Evolutionary conservation across 1,284 basidiomycete species (phyloP), one percentile per base, ranked within the genome.

Genomic region (Albatrellus sp.): DNA sequence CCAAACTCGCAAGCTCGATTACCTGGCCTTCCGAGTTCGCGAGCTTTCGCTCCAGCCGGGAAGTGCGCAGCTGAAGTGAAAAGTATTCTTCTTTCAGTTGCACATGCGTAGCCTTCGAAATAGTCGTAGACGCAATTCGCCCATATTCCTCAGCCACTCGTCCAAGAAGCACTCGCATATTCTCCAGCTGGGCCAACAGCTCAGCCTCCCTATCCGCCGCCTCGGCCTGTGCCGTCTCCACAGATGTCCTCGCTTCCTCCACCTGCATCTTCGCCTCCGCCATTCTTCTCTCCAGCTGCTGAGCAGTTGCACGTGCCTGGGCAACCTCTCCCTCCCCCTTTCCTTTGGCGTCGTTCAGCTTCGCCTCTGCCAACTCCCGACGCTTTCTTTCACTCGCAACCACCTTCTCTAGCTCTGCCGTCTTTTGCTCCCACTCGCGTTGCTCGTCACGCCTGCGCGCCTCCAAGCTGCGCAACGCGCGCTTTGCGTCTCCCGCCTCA

Each of bases 1-100:
- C 67, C 29, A 86, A 66, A 46, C 72, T 60, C 1, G 74, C 76
- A 10, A 87, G 63, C 50, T 84, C 80, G 11, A 65, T 57, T 11
- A 82, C 78, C 55, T 86, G 80, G 12, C 61, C 72, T 46, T 84
- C 78, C 8, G 79, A 66, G 53, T 81, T 81, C 30, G 72, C 75
- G 5, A 82, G 62, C 55, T 79, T 82, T 48, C 82, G 72, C 54
- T 81, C 73, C 13, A 84, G 61, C 30, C 77, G 73, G 30, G 67
- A 57, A 14, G 65, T 61, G 10, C 66, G 70, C 19, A 75, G 54
- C 46, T 69, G 68, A 17, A 73, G 54, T 0, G 57, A 53, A 5
- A 57, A 43, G 38, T 68, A 57, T 30, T 74, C 66, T 31, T 65
- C 60, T 56, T 69, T 67, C 32, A 76, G 60, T n/a, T 51, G 50